Evolutionary conservation across 2,329 filamentous ascomycete genomes (phyloP).

Genomic region (Talaromyces sp.): DNA sequence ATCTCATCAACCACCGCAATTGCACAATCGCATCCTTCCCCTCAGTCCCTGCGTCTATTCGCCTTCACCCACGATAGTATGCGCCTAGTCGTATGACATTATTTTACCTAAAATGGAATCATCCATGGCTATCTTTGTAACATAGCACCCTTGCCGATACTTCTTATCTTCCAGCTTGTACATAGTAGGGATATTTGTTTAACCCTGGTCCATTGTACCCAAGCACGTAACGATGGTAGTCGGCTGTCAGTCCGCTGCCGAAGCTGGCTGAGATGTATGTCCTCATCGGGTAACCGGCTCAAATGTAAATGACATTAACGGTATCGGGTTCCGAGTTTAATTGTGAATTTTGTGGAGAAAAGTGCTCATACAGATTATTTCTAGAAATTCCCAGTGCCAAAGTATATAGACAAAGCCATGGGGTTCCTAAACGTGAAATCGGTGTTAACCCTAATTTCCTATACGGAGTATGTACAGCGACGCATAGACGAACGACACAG

Average conservation of each 20-base stretch:
- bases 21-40: constrained; percentile 20
- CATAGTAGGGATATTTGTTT: neutral
- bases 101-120: constrained; percentile 1
- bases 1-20: constrained; percentile 32
- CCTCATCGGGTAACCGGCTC: neutral
- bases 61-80: neutral
- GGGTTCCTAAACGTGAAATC: neutral
- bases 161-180: neutral
- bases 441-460: neutral
- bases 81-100: neutral
- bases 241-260: neutral
- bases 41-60: neutral
- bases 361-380: neutral
- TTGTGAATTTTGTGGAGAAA: constrained; percentile 1
- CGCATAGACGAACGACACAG: neutral
- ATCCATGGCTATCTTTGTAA: neutral
- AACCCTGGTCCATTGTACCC: too few relatives aligned
- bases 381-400: neutral
- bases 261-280: neutral
- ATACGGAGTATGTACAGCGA: too few relatives aligned
- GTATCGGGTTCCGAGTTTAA: neutral
- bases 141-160: neutral
- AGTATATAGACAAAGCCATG: neutral
- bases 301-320: neutral
- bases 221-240: neutral